Percentiles rank a stretch among this genome's conserved stretches.
Conservation (phyloP, 371 early-diverging fungal species). For the Thermomucor indicae-seudaticae region DNA sequence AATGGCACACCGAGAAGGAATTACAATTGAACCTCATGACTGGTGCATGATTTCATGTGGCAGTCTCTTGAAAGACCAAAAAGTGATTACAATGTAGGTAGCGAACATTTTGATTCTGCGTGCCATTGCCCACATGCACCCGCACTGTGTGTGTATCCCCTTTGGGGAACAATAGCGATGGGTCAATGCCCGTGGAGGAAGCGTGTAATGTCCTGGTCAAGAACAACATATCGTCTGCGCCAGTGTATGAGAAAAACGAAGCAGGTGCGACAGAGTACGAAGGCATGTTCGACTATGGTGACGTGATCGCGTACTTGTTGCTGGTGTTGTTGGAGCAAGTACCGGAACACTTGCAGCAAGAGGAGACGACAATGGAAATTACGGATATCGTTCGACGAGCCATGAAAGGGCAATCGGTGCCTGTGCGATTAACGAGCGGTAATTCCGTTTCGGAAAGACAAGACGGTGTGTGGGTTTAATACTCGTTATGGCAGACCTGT, state of each 20-base stretch:
- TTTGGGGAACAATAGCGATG: constrained; percentile 29
- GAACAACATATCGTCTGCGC: constrained; percentile 65
- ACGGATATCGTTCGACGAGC: constrained; percentile 58
- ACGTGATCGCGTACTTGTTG: constrained; percentile 53
- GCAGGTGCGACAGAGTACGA: constrained; percentile 48
- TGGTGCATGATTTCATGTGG: constrained; percentile 56
- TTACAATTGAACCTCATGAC: constrained; percentile 50
- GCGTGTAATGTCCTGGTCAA: constrained; percentile 42
- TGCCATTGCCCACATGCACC: no score
- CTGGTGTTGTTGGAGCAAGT: constrained; percentile 24
- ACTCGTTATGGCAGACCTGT: constrained; percentile 51
- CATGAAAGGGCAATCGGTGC: constrained; percentile 50
- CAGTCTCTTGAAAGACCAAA: constrained; percentile 45
- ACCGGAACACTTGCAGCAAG: constrained; percentile 4
- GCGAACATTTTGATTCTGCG: no score
- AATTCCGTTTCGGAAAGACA: constrained; percentile 6
- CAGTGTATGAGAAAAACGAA: constrained; percentile 67
- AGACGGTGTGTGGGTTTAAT: no score
- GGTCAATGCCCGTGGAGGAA: constrained; percentile 40
- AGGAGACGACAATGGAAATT: constrained; percentile 44
- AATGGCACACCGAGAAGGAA: constrained; percentile 53
- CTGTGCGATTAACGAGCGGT: constrained; percentile 64
- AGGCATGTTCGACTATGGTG: constrained; percentile 88
- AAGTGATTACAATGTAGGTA: constrained; percentile 52
- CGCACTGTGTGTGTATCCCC: no score